Conservation (phyloP, 306 rosid species). For the Vigna nakashimae region DNA sequence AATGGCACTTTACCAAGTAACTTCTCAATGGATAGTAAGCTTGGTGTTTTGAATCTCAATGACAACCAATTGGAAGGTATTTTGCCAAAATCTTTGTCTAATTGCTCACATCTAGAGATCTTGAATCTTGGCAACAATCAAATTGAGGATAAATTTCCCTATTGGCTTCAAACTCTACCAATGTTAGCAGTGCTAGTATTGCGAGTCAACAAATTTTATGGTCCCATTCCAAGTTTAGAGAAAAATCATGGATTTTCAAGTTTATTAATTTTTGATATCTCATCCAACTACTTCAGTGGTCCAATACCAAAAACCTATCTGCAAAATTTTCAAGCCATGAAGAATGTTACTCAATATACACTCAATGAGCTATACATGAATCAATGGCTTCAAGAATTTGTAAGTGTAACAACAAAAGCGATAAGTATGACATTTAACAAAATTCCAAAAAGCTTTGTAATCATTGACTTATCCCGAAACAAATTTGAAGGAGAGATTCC, state of each 20-base stretch:
- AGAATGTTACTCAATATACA: background rate
- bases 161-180: conserved; percentile 29
- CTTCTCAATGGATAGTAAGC: background rate
- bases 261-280: conserved; percentile 36
- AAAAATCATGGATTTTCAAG: background rate
- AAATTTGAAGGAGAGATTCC: conserved; percentile 53
- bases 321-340: background rate
- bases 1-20: background rate
- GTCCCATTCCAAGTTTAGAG: conserved; percentile 18
- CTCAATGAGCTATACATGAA: no score
- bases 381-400: no score
- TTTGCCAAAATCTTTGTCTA: background rate
- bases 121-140: background rate
- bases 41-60: background rate
- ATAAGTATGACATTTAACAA: accelerated
- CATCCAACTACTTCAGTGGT: conserved; percentile 42
- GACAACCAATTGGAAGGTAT: background rate
- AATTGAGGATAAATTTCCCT: background rate
- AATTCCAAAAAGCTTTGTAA: conserved; percentile 11
- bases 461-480: conserved; percentile 48
- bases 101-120: background rate
- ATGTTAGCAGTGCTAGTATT: background rate
- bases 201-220: conserved; percentile 47
- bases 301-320: conserved; percentile 33
- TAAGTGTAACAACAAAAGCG: conserved; percentile 33